These are phyloP conservation scores for Penicillium subrubescens DNA, from an alignment of 495 filamentous ascomycete species.

Conservation along the genomic window DNA sequence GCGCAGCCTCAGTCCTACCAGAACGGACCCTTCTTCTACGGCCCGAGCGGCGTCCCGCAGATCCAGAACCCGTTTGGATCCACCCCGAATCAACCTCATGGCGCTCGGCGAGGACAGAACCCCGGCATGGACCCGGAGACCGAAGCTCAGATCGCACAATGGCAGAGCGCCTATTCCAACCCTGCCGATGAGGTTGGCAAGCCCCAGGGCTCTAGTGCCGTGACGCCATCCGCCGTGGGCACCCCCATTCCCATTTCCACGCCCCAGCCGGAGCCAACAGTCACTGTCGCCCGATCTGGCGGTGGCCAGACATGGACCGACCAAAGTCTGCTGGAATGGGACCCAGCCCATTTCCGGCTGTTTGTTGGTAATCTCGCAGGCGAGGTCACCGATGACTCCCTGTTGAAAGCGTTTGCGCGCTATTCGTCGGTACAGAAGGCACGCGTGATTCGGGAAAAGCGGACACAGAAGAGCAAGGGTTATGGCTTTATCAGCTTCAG, in stretches of 20 bases:
- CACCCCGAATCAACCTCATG: constrained; percentile 43
- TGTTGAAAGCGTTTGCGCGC: constrained; percentile 88
- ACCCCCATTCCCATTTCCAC: constrained; percentile 45
- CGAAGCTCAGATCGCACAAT: constrained; percentile 92
- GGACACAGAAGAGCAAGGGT: constrained; percentile 91
- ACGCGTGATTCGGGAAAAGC: constrained; percentile 93
- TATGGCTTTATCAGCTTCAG: constrained; percentile 97
- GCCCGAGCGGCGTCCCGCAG: constrained; percentile 63
- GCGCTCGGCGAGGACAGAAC: constrained; percentile 38
- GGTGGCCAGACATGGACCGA: constrained; percentile 92
- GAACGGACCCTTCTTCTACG: constrained; percentile 51
- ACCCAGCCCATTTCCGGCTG: constrained; percentile 89
- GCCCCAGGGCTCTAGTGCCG: constrained; percentile 31
- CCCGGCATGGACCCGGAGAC: constrained; percentile 76
- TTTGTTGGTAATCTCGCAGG: constrained; percentile 98
- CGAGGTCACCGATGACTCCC: constrained; percentile 93
- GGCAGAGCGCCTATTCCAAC: constrained; percentile 87
- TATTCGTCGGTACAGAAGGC: constrained; percentile 90
- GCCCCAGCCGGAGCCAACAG: constrained; percentile 47
- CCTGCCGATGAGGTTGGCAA: constrained; percentile 29
- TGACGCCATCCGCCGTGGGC: constrained; percentile 33
- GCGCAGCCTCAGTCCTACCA: constrained; percentile 41
- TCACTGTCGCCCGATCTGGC: constrained; percentile 82
- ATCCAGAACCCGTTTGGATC: constrained; percentile 86
- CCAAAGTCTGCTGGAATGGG: constrained; percentile 86